Conservation (phyloP, 192 early-diverging fungal genomes). For the Backusella australiensis region DNA sequence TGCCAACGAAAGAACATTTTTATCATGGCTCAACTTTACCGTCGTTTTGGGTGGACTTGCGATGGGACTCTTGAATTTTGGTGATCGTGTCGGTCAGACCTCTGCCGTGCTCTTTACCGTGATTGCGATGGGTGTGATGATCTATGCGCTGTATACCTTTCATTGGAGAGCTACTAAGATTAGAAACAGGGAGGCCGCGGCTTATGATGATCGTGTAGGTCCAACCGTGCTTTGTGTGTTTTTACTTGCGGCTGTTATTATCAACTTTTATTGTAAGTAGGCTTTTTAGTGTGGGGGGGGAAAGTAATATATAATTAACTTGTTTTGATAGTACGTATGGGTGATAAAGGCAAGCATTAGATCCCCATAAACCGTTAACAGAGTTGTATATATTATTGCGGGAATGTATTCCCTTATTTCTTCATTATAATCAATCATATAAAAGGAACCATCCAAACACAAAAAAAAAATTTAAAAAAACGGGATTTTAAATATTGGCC, state of each 20-base stretch:
- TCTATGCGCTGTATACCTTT: slow-evolving; percentile 75
- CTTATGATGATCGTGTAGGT: slow-evolving; percentile 76
- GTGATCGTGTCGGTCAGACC: slow-evolving; percentile 57
- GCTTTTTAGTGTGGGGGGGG: not conserved
- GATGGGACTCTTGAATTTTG: slow-evolving; percentile 80
- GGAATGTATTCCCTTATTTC: not conserved
- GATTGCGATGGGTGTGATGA: slow-evolving; percentile 70
- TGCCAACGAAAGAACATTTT: slow-evolving; percentile 93
- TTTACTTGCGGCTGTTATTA: slow-evolving; percentile 60
- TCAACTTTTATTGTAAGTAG: slow-evolving; percentile 66
- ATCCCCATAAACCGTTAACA: not conserved
- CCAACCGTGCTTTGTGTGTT: slow-evolving; percentile 70
- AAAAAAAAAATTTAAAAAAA: not conserved
- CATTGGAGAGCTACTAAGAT: slow-evolving; percentile 81
- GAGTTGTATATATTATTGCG: not conserved
- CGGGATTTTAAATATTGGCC: not conserved
- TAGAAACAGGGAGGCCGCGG: slow-evolving; percentile 69
- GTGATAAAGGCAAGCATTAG: not conserved
- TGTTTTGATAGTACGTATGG: not conserved
- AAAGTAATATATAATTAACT: not conserved
- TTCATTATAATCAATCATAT: not conserved
- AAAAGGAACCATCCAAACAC: slow-evolving; percentile 2
- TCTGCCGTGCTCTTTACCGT: slow-evolving; percentile 56
- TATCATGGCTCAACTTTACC: slow-evolving; percentile 87
- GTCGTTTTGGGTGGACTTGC: slow-evolving; percentile 73